Conservation (phyloP, 1,139 yeast genomes). For the Hemisphaericaspora xylanilytica region DNA sequence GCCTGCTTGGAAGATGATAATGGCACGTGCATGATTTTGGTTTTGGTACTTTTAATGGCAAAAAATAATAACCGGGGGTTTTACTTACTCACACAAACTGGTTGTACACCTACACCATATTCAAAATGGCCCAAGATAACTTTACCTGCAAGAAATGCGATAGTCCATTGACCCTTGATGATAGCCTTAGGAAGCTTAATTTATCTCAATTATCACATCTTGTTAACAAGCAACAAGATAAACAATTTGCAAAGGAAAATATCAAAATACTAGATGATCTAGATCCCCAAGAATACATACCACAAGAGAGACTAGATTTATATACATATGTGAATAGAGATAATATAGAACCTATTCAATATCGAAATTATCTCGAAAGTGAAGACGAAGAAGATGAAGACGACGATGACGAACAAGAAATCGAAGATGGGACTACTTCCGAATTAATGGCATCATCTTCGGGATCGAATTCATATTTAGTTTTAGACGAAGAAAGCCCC, state of each 20-base stretch:
- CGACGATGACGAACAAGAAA: constrained; percentile 16
- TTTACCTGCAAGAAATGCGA: constrained; percentile 36
- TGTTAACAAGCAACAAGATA: constrained; percentile 9
- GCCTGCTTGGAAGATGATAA: too few relatives aligned
- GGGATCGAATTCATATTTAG: constrained; percentile 33
- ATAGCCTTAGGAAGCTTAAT: constrained; percentile 28
- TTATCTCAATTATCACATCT: constrained; percentile 35
- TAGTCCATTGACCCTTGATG: constrained; percentile 29
- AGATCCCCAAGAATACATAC: constrained; percentile 31
- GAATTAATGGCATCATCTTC: constrained; percentile 12
- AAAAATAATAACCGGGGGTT: too few relatives aligned
- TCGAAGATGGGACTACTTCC: constrained; percentile 13
- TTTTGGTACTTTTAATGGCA: too few relatives aligned
- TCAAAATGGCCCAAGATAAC: constrained; percentile 3
- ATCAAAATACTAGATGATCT: constrained; percentile 17
- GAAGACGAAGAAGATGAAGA: constrained; percentile 16
- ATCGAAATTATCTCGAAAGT: constrained; percentile 18
- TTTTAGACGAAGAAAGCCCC: constrained; percentile 21
- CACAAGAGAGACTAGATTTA: constrained; percentile 30
- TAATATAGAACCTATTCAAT: constrained; percentile 19
- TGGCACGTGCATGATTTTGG: too few relatives aligned
- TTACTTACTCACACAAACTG: too few relatives aligned
- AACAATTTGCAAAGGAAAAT: constrained; percentile 13
- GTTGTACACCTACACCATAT: too few relatives aligned
- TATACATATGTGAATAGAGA: constrained; percentile 20